Conservation (phyloP, 2,329 filamentous ascomycete genomes). For the Lecanoromycetidae sp. region DNA sequence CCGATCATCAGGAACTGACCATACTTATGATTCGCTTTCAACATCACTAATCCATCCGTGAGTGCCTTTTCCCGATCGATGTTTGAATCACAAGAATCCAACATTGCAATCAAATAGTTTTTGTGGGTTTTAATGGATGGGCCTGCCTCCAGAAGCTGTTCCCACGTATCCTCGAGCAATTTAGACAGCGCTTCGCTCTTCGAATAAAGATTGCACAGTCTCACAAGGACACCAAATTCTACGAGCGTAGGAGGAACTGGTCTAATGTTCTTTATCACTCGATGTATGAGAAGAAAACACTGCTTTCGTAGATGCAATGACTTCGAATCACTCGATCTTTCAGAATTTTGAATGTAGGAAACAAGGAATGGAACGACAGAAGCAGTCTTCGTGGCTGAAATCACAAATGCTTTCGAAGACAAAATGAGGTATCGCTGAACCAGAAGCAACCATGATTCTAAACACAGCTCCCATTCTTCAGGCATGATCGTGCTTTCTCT, state of each 20-base stretch:
- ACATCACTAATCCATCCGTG: conserved; percentile 23
- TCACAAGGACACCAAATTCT: conserved; percentile 55
- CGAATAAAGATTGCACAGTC: conserved; percentile 55
- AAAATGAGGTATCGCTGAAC: conserved; percentile 52
- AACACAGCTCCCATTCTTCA: conserved; percentile 63
- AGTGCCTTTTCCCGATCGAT: conserved; percentile 20
- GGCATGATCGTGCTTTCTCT: conserved; percentile 53
- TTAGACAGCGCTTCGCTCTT: conserved; percentile 45
- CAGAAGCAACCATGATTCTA: conserved; percentile 64
- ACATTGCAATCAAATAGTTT: conserved; percentile 45
- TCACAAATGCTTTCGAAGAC: conserved; percentile 43
- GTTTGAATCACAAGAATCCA: conserved; percentile 50
- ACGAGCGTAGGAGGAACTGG: conserved; percentile 40
- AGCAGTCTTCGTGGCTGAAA: conserved; percentile 41
- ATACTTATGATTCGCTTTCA: conserved; percentile 31
- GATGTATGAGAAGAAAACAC: conserved; percentile 52
- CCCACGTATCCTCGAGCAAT: conserved; percentile 41
- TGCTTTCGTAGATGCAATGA: conserved; percentile 45
- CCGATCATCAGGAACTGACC: conserved; percentile 62
- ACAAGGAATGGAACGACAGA: conserved; percentile 52
- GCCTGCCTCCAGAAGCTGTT: conserved; percentile 15
- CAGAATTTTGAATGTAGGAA: conserved; percentile 42
- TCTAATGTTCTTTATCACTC: conserved; percentile 39
- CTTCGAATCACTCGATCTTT: conserved; percentile 25
- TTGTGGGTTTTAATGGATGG: conserved; percentile 44